These are phyloP conservation scores for Globisporangium acanthophoron DNA, from an alignment of 352 stramenopile species.

Conservation along the genomic window DNA sequence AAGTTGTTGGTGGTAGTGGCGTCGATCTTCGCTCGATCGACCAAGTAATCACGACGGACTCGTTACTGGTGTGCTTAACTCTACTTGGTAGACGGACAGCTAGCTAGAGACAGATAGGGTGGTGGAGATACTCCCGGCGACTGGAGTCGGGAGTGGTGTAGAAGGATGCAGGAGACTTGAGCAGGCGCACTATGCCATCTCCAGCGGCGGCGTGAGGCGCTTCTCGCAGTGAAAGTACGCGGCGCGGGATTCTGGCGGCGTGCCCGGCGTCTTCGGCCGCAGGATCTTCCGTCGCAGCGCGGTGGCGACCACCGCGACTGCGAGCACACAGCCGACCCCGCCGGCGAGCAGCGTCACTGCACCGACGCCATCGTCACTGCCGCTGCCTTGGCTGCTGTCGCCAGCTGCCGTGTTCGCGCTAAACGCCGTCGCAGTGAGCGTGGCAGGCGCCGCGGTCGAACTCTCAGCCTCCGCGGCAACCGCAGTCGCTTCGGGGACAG, in stretches of 20 bases:
- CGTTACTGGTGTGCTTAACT: not conserved
- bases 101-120: not conserved
- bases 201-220: slow-evolving; percentile 23
- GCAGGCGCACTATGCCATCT: slow-evolving; percentile 1
- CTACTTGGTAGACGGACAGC: not conserved
- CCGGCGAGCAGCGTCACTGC: slow-evolving; percentile 14
- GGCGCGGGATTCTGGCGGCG: slow-evolving; percentile 21
- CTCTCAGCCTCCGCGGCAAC: not conserved
- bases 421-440: slow-evolving; percentile 3
- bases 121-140: not conserved
- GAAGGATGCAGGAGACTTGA: not conserved
- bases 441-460: not conserved
- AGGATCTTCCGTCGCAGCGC: slow-evolving; percentile 17
- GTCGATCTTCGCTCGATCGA: not conserved
- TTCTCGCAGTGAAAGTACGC: slow-evolving; percentile 34
- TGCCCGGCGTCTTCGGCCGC: slow-evolving; percentile 21
- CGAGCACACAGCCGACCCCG: slow-evolving; percentile 16
- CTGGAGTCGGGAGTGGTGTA: not conserved
- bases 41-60: too few species aligned
- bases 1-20: too few species aligned
- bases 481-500: not conserved
- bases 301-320: slow-evolving; percentile 15
- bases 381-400: not conserved
- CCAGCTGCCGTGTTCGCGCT: not conserved
- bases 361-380: slow-evolving; percentile 4